phyloP scores from a whole-genome alignment of 2,329 filamentous ascomycete genomes.

The Dothideomycetidae sp. region DNA sequence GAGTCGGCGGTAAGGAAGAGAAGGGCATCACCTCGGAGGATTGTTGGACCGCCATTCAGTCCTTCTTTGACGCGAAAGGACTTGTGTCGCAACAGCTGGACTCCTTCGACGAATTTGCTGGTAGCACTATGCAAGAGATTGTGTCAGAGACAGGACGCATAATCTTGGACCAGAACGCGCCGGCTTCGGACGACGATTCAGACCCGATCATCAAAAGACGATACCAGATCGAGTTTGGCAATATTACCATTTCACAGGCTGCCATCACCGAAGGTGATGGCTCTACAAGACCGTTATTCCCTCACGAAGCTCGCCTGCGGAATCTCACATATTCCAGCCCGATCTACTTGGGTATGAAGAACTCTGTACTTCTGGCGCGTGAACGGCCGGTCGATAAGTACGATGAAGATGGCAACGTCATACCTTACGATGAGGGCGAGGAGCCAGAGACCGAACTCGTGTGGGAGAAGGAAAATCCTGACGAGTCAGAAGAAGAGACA shows the following conservation, averaged over 20 bases:
- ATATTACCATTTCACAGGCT: slow-evolving; percentile 75
- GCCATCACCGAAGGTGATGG: slow-evolving; percentile 90
- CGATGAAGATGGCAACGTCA: slow-evolving; percentile 52
- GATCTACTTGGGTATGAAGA: slow-evolving; percentile 76
- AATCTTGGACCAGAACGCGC: slow-evolving; percentile 84
- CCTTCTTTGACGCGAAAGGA: slow-evolving; percentile 93
- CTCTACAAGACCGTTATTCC: slow-evolving; percentile 68
- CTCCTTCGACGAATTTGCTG: slow-evolving; percentile 95
- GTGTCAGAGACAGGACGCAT: slow-evolving; percentile 84
- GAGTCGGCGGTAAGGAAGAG: slow-evolving; percentile 16
- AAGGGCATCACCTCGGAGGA: slow-evolving; percentile 76
- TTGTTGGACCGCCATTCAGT: slow-evolving; percentile 94
- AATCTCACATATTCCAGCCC: slow-evolving; percentile 93
- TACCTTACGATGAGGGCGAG: slow-evolving; percentile 28
- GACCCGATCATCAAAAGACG: slow-evolving; percentile 67
- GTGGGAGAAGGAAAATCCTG: slow-evolving; percentile 31
- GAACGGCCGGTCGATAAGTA: slow-evolving; percentile 53
- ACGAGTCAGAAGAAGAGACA: slow-evolving; percentile 37
- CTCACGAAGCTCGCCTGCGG: slow-evolving; percentile 87
- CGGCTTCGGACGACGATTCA: slow-evolving; percentile 54
- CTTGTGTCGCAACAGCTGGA: slow-evolving; percentile 95
- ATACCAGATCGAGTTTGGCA: slow-evolving; percentile 90
- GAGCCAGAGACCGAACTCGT: slow-evolving; percentile 31
- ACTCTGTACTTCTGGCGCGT: slow-evolving; percentile 68
- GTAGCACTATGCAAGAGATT: slow-evolving; percentile 85